Conservation (phyloP, 192 early-diverging fungal species). For the Ambispora gerdemannii region DNA sequence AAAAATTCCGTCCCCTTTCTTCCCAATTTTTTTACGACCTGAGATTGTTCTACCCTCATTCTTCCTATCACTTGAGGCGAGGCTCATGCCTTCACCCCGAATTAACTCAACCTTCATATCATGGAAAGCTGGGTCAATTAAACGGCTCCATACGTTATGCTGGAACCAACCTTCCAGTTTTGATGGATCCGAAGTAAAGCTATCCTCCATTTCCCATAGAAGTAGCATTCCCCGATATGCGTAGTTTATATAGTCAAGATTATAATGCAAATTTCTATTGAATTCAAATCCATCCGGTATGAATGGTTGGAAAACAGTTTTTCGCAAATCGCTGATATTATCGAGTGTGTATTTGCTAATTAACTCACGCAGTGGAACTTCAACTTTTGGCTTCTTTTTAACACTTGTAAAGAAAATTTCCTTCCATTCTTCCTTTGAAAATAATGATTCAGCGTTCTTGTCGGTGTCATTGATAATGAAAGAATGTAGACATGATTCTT, state of each 20-base stretch:
- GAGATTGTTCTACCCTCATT: not conserved
- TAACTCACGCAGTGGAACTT: not conserved
- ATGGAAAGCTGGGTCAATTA: conserved; percentile 11
- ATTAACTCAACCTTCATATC: conserved; percentile 11
- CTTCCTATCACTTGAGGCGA: conserved; percentile 10
- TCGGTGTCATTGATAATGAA: conserved; percentile 7
- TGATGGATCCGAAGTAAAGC: conserved; percentile 8
- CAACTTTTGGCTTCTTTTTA: conserved; percentile 2
- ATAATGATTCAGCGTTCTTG: not conserved
- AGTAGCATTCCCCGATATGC: conserved; percentile 16
- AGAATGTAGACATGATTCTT: conserved; percentile 20
- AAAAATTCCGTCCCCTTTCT: conserved; percentile 8
- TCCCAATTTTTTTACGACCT: conserved; percentile 19
- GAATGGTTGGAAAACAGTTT: conserved; percentile 3
- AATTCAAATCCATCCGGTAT: not conserved
- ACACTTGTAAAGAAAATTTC: not conserved
- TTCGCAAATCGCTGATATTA: not conserved
- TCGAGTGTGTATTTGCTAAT: conserved; percentile 18
- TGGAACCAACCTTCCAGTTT: conserved; percentile 12
- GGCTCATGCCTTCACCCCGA: not conserved
- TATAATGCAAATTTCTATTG: conserved; percentile 6
- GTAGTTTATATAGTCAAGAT: conserved; percentile 20
- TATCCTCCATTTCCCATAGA: conserved; percentile 18
- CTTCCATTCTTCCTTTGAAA: conserved; percentile 18
- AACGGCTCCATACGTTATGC: conserved; percentile 2